Base-by-base conservation (phyloP, 2,329 filamentous ascomycete species). In the Colletotrichum paranaense region DNA sequence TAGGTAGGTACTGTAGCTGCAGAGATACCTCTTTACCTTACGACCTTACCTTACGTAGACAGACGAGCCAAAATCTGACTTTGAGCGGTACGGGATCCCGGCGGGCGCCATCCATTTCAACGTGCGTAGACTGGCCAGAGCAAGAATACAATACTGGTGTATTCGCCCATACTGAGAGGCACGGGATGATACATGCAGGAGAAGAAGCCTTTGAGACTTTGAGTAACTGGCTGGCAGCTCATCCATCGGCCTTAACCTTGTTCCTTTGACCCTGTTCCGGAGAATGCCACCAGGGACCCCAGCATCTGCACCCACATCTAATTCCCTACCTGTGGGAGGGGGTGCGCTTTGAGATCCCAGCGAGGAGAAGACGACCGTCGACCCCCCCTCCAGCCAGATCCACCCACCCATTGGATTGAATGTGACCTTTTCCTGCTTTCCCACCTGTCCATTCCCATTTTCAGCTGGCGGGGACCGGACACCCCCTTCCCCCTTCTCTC, bases 21-120 rank as follows among this genome's bases (percentile, higher is more conserved):
- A 24, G 16, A 28, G 24, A 68, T 30, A 59, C 53, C 32, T 35
- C 9, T 12, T 11, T 35, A 35, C 11, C 11, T 35, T 11, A 35
- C 11, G 3, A 5, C 32, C 30, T 32, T 32, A 32, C 30, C 30
- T 11, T 35, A 12, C 32, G 11, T 12, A 16, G 38, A 65, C 55
- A 62, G 26, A n/a, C 71, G 46, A 62, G 30, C 71, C 46, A 70
- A 52, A 60, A 56, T 68, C 46, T 72, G 64, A 59, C 66, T 16
- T 65, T 68, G 65, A 46, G 55, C 69, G 65, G 69, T 63, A 72
- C 65, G 24, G 68, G 24, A 9, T 56, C 62, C 68, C 53, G 53
- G 62, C 62, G 42, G 62, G 19, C 68, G 68, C 46, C 49, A 56
- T 60, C 42, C 38, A 53, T 46, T 16, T 42, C 16, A 7, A 42